Conservation (phyloP, 2,329 filamentous ascomycete genomes). For the Fusarium sp. region DNA sequence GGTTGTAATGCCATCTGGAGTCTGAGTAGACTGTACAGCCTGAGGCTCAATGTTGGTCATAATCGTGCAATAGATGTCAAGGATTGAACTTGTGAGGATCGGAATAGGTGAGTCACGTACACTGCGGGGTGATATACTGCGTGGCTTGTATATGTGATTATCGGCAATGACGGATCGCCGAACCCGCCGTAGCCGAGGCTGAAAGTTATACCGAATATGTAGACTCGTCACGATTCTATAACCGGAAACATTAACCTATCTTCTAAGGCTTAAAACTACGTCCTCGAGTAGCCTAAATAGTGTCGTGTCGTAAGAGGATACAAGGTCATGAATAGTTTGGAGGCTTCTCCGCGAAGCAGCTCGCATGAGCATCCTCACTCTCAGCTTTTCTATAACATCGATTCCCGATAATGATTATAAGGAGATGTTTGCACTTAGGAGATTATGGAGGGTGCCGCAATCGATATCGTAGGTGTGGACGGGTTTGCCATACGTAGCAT, state of each 20-base stretch:
- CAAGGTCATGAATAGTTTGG: neutral
- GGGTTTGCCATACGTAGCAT: too few relatives aligned
- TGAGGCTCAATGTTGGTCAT: neutral
- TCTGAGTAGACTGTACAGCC: constrained; percentile 7
- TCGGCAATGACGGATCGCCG: neutral
- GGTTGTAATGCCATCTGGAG: constrained; percentile 14
- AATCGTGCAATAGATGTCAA: accelerated
- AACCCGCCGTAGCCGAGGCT: constrained; percentile 7
- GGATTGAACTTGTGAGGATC: neutral
- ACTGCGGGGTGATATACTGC: neutral
- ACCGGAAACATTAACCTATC: accelerated
- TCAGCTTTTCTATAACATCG: too few relatives aligned
- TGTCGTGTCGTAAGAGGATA: too few relatives aligned
- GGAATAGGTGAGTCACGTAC: accelerated
- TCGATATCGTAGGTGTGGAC: too few relatives aligned
- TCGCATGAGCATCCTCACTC: neutral
- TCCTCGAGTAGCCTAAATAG: too few relatives aligned
- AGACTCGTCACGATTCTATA: accelerated
- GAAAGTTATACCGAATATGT: neutral
- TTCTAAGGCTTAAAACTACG: neutral
- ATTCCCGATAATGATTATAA: too few relatives aligned
- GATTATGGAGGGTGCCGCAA: too few relatives aligned
- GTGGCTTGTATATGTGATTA: neutral
- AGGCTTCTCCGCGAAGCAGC: neutral
- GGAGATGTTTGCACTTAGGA: accelerated